Evolutionary conservation across 2,329 filamentous ascomycete species (phyloP), one percentile per base, ranked within the genome.

Genomic region (Geoglossum cookeanum): DNA sequence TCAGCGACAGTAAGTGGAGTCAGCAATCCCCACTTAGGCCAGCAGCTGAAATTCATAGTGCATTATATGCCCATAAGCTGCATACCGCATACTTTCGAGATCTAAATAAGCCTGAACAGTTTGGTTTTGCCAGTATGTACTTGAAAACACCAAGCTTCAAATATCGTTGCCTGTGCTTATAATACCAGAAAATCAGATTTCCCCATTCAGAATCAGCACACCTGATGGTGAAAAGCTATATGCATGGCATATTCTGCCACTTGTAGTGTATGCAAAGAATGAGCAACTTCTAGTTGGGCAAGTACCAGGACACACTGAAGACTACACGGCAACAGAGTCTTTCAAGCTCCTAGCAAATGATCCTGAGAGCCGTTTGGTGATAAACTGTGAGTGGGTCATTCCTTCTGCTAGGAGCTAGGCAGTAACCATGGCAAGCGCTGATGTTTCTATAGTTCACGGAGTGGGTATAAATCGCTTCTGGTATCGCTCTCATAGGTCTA

Each of bases 241-340:
- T 66, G 86, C 85, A 30, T 97, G 91, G 91, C 91, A 96, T 65
- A 77, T 97, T 57, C 72, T 96, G 54, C 91, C 91, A 0, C 70
- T 94, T 5, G 80, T 84, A 55, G 72, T 87, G 0, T 94, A 94
- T 67, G 74, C 80, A 5, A 75, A 84, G 62, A 78, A 94, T 63
- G 85, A 94, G 64, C 70, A 75, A 27, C 71, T 72, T 13, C 71
- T 94, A 11, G 71, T 78, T 44, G 68, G 70, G 4, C 75, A 80
- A 62, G 68, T 71, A 4, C 68, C 78, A 68, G 75, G 72, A 69
- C 62, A 64, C 58, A 61, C 63, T 11, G 65, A 70, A 29, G 72
- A 74, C 60, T 71, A 78, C 58, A 73, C 70, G 27, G 61, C 71
- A 15, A 77, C 75, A 1, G 59, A 71, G 4, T 72, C 75, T 3